Percentiles rank a stretch among this genome's conserved stretches.
phyloP scores from a whole-genome alignment of 2,329 filamentous ascomycete species.

The Fusarium udum region DNA sequence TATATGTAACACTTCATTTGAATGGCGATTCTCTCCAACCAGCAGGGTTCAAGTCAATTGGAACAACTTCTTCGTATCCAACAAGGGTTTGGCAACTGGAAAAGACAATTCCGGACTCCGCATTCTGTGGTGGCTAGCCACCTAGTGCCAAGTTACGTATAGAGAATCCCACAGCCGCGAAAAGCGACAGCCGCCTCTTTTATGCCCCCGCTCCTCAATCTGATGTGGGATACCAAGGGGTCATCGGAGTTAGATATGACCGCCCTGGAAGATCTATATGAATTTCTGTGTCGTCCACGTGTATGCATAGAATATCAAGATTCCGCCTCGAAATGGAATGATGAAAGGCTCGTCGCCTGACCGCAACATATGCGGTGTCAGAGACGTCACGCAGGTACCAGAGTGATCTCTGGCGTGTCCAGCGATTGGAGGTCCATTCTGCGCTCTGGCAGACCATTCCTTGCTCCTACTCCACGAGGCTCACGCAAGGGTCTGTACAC shows the following conservation, averaged over 20 bases:
- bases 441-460: constrained; percentile 23
- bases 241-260: constrained; percentile 23
- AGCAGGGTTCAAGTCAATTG: constrained; percentile 11
- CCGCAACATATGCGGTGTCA: constrained; percentile 33
- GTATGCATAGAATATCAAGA: neutral
- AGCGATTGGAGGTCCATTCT: constrained; percentile 19
- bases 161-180: constrained; percentile 33
- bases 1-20: constrained; percentile 17
- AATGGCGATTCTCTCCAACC: neutral
- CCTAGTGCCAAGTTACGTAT: neutral
- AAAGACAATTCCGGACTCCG: constrained; percentile 11
- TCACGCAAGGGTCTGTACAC: constrained; percentile 41
- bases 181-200: constrained; percentile 35
- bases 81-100: neutral
- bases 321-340: neutral
- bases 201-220: neutral
- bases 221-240: constrained; percentile 17
- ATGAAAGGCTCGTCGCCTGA: constrained; percentile 8
- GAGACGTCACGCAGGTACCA: constrained; percentile 43
- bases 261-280: constrained; percentile 3
- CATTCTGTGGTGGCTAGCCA: neutral
- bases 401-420: constrained; percentile 4
- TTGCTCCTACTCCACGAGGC: constrained; percentile 37
- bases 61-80: neutral
- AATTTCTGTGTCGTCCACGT: constrained; percentile 9